phyloP scores from a whole-genome alignment of 441 rosid genomes.

The Gossypium lobatum region DNA sequence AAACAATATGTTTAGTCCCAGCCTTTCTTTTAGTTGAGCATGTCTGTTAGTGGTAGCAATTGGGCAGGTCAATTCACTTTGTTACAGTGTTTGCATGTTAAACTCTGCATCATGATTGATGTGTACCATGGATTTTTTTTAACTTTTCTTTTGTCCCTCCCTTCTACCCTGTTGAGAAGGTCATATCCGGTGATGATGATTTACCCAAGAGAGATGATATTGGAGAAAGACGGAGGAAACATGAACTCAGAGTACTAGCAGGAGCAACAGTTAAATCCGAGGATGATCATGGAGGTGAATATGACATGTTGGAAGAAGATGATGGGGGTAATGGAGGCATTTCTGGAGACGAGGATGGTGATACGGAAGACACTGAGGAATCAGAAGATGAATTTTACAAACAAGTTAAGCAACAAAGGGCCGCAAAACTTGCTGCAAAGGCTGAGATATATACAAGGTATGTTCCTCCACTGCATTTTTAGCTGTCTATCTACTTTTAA shows the following conservation, averaged over 20 bases:
- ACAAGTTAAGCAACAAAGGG: slow-evolving; percentile 51
- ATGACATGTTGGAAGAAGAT: slow-evolving; percentile 16
- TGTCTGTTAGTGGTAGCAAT: neutral
- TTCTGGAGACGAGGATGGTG: slow-evolving; percentile 37
- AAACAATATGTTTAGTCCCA: neutral
- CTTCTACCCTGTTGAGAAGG: slow-evolving; percentile 30
- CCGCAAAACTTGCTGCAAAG: slow-evolving; percentile 65
- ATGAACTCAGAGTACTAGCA: slow-evolving; percentile 73
- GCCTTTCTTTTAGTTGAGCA: neutral
- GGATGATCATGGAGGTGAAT: slow-evolving; percentile 44
- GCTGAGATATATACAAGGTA: slow-evolving; percentile 62
- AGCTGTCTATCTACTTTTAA: neutral
- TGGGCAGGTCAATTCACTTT: neutral
- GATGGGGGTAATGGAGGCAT: slow-evolving; percentile 18
- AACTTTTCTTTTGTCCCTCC: neutral
- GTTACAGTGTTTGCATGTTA: neutral
- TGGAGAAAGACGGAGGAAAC: slow-evolving; percentile 85
- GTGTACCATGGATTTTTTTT: neutral
- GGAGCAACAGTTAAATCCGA: slow-evolving; percentile 70
- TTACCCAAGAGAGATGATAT: slow-evolving; percentile 87
- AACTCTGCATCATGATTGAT: neutral
- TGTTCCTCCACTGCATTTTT: slow-evolving; percentile 6
- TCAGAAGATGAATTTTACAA: slow-evolving; percentile 70
- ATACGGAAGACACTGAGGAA: slow-evolving; percentile 33
- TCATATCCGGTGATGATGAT: slow-evolving; percentile 81